Percentiles rank a stretch among this genome's conserved stretches.
phyloP scores from a whole-genome alignment of 257 asterid genomes.

The Solanum rostratum region DNA sequence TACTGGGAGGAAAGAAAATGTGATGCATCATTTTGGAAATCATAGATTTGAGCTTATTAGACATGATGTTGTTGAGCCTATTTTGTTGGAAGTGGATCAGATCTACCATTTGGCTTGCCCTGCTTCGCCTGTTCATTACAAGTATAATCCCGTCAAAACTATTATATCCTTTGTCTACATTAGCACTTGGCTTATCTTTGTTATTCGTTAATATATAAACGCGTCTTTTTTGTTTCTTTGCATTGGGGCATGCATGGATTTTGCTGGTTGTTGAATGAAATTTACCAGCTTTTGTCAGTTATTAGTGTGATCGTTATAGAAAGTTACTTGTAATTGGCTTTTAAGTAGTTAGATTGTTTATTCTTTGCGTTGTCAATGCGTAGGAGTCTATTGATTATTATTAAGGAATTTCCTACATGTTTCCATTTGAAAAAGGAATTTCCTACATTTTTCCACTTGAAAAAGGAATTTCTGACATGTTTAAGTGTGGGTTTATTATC shows the following conservation, averaged over 20 bases:
- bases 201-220: background rate
- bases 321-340: background rate
- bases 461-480: background rate
- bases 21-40: constrained; percentile 29
- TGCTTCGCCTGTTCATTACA: constrained; percentile 36
- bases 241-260: background rate
- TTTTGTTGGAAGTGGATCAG: constrained; percentile 38
- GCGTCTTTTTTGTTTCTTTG: background rate
- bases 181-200: background rate
- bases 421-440: background rate
- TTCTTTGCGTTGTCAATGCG: background rate
- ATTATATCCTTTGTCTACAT: constrained; percentile 20
- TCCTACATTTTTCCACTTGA: background rate
- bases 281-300: background rate
- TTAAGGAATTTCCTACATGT: background rate
- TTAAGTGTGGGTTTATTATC: background rate
- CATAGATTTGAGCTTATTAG: constrained; percentile 29
- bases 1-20: constrained; percentile 36
- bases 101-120: constrained; percentile 33
- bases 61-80: constrained; percentile 36
- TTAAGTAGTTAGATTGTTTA: background rate
- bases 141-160: constrained; percentile 35
- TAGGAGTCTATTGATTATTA: background rate
- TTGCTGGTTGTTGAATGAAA: background rate
- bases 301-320: background rate